phyloP scores from a whole-genome alignment of 2,329 filamentous ascomycete genomes.

The Pyrenophora graminea region DNA sequence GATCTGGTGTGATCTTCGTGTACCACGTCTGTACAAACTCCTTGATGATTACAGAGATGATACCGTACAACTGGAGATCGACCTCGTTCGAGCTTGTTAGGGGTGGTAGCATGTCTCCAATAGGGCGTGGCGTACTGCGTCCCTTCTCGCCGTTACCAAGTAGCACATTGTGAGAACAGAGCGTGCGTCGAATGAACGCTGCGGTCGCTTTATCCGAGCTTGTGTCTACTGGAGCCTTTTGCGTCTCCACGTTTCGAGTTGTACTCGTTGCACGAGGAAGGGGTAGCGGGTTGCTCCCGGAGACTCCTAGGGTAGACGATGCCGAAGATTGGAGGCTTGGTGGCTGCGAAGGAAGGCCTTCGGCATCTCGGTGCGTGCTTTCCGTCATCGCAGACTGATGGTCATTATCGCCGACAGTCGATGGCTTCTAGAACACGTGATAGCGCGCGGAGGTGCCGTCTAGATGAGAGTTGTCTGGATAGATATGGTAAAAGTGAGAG shows the following conservation, averaged over 20 bases:
- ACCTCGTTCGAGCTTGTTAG: slow-evolving; percentile 93
- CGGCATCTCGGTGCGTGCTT: slow-evolving; percentile 27
- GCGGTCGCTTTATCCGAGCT: slow-evolving; percentile 79
- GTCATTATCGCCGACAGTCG: slow-evolving; percentile 20
- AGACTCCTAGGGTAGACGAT: slow-evolving; percentile 12
- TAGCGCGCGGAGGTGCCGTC: slow-evolving; percentile 14
- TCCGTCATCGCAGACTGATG: slow-evolving; percentile 32
- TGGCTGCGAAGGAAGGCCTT: slow-evolving; percentile 29
- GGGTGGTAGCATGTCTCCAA: slow-evolving; percentile 83
- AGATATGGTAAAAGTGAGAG: slow-evolving; percentile 10
- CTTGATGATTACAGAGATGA: slow-evolving; percentile 85
- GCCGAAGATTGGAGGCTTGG: slow-evolving; percentile 22
- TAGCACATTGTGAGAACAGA: slow-evolving; percentile 69
- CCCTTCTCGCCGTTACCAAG: slow-evolving; percentile 56
- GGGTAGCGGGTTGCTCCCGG: slow-evolving; percentile 19
- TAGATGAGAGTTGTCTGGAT: slow-evolving; percentile 11
- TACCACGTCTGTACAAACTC: slow-evolving; percentile 96
- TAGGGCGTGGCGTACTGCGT: slow-evolving; percentile 65
- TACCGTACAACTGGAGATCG: slow-evolving; percentile 88
- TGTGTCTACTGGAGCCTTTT: slow-evolving; percentile 40
- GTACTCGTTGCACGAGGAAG: slow-evolving; percentile 21
- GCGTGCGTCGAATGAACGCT: slow-evolving; percentile 77
- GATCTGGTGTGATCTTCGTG: slow-evolving; percentile 85
- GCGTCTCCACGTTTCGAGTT: slow-evolving; percentile 23
- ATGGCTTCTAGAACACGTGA: slow-evolving; percentile 13